Evolutionary conservation across 148 eudicot genomes (phyloP), one percentile per base, ranked within the genome.

Genomic region (Vaccinium myrtillus): DNA sequence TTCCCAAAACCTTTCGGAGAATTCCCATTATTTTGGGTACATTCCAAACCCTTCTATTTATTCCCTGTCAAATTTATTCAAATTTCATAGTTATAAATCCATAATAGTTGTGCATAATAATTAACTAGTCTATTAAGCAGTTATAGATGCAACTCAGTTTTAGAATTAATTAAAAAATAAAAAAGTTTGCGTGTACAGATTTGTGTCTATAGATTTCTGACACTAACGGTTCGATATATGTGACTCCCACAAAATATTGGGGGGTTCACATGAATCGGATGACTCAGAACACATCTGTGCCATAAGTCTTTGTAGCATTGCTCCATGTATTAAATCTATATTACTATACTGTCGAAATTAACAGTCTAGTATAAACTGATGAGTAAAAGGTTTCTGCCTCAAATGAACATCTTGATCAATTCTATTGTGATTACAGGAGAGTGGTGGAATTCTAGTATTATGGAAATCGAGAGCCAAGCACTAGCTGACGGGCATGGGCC

Each of bases 401-500:
- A 61, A 61, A 61, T n/a, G 36, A 32, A 63, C 2, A 9, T 63
- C 36, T 32, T 32, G 36, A 48, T 21, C 30, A 8, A 8, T 55
- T 79, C 16, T 55, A 32, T 79, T 79, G 59, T 25, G 80, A 51
- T 82, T 84, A 82, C 86, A 94, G 98, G 95, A 21, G 95, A 94
- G 79, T 94, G 98, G 98, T 94, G 98, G 98, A 91, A 94, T 84
- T 88, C 89, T 19, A 89, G 92, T 84, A 90, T 90, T 10, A 46
- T 87, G 2, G 93, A 92, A 12, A 89, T 93, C 0, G 90, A 86
- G 51, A 78, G 85, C 10, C 27, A 86, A 70, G 92, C 83, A 1
- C 61, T 83, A 4, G 89, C 86, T 1, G 87, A 81, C 0, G 95
- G 95, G 1, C 91, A 53, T 13, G 88, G 90, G 1, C 94, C 98